Evolutionary conservation across 2,329 filamentous ascomycete genomes (phyloP).

Genomic region (Cladosporium colombiae): DNA sequence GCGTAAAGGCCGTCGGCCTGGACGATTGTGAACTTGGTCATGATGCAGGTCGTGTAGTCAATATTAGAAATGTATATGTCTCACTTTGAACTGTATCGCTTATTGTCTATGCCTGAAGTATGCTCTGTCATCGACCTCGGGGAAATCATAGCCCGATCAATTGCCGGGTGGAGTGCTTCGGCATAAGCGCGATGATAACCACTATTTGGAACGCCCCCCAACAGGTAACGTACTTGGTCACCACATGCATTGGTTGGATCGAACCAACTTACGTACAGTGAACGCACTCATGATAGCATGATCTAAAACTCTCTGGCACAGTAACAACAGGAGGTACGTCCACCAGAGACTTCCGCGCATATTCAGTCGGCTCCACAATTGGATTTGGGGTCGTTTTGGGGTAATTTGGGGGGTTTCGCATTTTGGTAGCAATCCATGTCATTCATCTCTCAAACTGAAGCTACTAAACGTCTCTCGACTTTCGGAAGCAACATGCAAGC

Average conservation of each 20-base stretch:
- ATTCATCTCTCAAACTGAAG: background rate
- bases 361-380: background rate
- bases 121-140: background rate
- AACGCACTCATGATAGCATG: background rate
- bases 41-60: background rate
- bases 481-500: too few relatives aligned
- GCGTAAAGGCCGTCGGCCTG: conserved; percentile 35
- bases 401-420: background rate
- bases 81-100: background rate
- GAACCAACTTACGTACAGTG: background rate
- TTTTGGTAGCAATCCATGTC: background rate
- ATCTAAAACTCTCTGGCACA: background rate
- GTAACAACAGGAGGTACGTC: background rate
- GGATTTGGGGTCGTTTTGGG: background rate
- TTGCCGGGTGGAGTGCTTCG: conserved; percentile 2
- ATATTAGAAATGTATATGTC: background rate
- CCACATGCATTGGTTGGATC: background rate
- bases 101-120: background rate
- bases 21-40: conserved; percentile 33
- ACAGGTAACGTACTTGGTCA: background rate
- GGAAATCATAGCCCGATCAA: conserved; percentile 1
- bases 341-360: background rate
- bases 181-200: background rate
- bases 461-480: background rate
- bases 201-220: background rate